phyloP scores from a whole-genome alignment of 75 land plant genomes.

The Cryptomeria japonica region DNA sequence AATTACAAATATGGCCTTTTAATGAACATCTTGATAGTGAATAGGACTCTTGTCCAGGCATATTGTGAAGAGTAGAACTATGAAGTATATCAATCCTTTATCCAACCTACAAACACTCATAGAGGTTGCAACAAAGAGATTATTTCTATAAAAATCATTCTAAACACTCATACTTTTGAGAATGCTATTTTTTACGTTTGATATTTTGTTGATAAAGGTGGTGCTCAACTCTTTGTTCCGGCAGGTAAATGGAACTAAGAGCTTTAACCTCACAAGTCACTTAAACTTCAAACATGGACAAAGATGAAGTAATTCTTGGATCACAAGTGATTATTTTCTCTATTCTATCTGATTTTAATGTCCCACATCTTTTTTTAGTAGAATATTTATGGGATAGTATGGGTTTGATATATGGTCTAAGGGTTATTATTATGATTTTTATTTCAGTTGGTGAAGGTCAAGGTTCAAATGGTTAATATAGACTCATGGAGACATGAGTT shows the following conservation, averaged over 20 bases:
- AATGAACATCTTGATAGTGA: no score
- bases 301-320: constrained; percentile 71
- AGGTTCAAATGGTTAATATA: neutral
- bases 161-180: constrained; percentile 88
- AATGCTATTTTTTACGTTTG: constrained; percentile 84
- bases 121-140: no score
- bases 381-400: neutral
- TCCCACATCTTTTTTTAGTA: neutral
- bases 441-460: neutral
- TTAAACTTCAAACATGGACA: constrained; percentile 65
- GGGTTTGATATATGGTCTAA: neutral
- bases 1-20: no score
- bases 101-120: no score
- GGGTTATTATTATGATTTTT: neutral
- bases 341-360: neutral
- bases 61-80: no score
- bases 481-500: neutral
- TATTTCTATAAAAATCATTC: no score
- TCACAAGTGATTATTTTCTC: constrained; percentile 40
- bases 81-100: no score
- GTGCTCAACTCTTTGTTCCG: constrained; percentile 86
- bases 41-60: no score
- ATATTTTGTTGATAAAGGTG: constrained; percentile 83
- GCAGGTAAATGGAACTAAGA: constrained; percentile 85
- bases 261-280: constrained; percentile 81